phyloP scores from a whole-genome alignment of 345 rosid genomes.

The Acer campestre region DNA sequence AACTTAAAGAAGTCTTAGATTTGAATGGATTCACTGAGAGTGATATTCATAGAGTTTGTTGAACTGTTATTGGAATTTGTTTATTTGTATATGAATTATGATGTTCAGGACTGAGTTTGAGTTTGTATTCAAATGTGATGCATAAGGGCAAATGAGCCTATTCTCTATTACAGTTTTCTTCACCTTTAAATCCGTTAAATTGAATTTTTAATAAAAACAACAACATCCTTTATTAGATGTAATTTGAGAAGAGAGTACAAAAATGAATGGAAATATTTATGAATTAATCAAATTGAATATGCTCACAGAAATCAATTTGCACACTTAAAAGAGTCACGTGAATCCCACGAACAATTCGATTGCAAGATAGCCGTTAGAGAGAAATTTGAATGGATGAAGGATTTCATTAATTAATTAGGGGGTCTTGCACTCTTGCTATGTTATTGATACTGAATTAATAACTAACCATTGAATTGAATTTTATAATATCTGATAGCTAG shows the following conservation, averaged over 20 bases:
- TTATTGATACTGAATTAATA: too few species aligned
- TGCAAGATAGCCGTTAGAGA: slow-evolving; percentile 6
- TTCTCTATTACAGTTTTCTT: too few species aligned
- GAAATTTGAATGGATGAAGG: background rate
- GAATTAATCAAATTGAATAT: too few species aligned
- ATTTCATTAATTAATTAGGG: background rate
- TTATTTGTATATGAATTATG: background rate
- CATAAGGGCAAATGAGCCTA: too few species aligned
- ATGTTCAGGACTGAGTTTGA: background rate
- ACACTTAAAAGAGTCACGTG: background rate
- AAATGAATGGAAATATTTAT: background rate
- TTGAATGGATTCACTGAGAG: background rate
- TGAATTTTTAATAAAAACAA: too few species aligned
- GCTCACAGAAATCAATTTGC: too few species aligned
- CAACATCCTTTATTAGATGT: too few species aligned
- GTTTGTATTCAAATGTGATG: too few species aligned
- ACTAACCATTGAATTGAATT: background rate
- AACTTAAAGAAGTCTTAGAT: background rate
- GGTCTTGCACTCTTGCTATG: too few species aligned
- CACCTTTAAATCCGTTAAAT: too few species aligned
- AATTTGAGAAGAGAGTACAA: background rate
- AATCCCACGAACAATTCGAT: background rate
- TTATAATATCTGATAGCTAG: too few species aligned
- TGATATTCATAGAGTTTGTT: background rate
- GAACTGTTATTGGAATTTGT: too few species aligned